Conservation (phyloP, 352 stramenopile genomes). For the Pythium insidiosum region DNA sequence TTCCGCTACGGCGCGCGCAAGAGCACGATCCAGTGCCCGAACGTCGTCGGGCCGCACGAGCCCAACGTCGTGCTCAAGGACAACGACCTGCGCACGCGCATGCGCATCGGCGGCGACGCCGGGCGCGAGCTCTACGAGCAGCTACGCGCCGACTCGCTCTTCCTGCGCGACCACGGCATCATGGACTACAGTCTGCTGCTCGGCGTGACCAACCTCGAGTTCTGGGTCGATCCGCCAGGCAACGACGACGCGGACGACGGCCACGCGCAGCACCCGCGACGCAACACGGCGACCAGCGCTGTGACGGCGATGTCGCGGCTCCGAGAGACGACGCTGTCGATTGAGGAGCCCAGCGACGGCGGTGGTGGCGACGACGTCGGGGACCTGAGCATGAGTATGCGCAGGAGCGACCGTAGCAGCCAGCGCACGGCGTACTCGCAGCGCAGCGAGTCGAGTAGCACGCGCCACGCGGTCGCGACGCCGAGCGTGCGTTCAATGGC, state of each 20-base stretch:
- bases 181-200: constrained; percentile 91
- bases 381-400: neutral
- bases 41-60: constrained; percentile 72
- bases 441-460: neutral
- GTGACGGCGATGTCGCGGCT: constrained; percentile 5
- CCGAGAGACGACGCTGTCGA: neutral
- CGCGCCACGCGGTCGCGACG: neutral
- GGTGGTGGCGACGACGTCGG: no score
- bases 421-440: neutral
- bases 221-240: constrained; percentile 49
- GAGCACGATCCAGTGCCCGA: constrained; percentile 56
- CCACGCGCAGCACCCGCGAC: neutral
- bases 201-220: constrained; percentile 79
- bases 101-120: constrained; percentile 59
- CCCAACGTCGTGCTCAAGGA: constrained; percentile 86
- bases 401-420: neutral
- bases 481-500: constrained; percentile 26
- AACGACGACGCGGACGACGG: neutral
- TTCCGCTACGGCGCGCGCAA: constrained; percentile 76
- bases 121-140: constrained; percentile 57
- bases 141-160: constrained; percentile 63
- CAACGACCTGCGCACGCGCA: constrained; percentile 73
- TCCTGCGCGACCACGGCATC: constrained; percentile 70
- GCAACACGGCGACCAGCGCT: constrained; percentile 22
- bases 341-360: neutral